phyloP scores from a whole-genome alignment of 2,329 filamentous ascomycete species.

The Dothistroma pini region DNA sequence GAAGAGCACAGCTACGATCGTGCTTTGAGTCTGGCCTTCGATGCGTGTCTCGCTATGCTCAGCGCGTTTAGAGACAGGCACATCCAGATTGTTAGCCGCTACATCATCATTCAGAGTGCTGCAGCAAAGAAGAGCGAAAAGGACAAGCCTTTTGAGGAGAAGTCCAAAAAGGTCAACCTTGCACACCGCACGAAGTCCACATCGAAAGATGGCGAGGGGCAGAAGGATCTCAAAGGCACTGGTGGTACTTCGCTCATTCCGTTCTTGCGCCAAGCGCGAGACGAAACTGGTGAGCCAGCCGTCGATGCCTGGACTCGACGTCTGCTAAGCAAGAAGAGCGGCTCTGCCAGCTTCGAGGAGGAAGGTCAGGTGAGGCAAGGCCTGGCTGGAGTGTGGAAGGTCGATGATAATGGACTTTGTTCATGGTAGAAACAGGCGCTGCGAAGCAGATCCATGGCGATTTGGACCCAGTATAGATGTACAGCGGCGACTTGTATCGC shows the following conservation, averaged over 20 bases:
- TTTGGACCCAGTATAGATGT: not conserved
- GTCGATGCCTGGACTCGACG: constrained; percentile 64
- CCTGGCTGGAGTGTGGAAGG: constrained; percentile 81
- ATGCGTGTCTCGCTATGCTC: constrained; percentile 81
- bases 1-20: constrained; percentile 58
- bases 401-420: constrained; percentile 64
- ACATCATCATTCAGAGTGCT: constrained; percentile 85
- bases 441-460: constrained; percentile 9
- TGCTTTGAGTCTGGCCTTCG: constrained; percentile 74
- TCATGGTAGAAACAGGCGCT: constrained; percentile 36
- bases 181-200: constrained; percentile 25
- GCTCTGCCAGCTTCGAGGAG: constrained; percentile 8
- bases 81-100: constrained; percentile 92
- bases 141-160: constrained; percentile 39
- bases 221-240: constrained; percentile 73
- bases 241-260: constrained; percentile 92
- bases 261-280: constrained; percentile 92
- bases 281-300: constrained; percentile 91
- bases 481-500: not conserved
- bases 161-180: constrained; percentile 40
- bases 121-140: constrained; percentile 50
- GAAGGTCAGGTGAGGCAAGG: constrained; percentile 50
- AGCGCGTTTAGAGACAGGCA: constrained; percentile 83
- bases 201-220: constrained; percentile 38
- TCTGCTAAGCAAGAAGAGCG: constrained; percentile 51